Percentiles rank a stretch among this genome's conserved stretches.
Conservation (phyloP, 352 stramenopile species). For the Phytopythium helicoides region DNA sequence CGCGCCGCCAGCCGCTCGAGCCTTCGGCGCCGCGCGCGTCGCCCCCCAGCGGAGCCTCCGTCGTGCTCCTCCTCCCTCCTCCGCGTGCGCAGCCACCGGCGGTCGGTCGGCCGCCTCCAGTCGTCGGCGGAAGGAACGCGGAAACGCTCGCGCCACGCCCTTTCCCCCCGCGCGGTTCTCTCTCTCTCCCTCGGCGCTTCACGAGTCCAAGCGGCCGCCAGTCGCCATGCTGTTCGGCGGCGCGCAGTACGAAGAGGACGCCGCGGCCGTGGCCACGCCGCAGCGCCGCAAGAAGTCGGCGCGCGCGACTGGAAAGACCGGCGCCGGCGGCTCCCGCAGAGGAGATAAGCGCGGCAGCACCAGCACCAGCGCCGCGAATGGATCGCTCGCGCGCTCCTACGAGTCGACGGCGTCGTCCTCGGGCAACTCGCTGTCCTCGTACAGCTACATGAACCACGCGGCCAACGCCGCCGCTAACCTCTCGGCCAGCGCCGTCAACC, state of each 20-base stretch:
- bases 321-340: background rate
- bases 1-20: too few species aligned
- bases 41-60: too few species aligned
- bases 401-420: slow-evolving; percentile 41
- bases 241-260: slow-evolving; percentile 44
- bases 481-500: background rate
- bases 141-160: too few species aligned
- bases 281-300: slow-evolving; percentile 13
- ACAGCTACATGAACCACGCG: slow-evolving; percentile 18
- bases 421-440: slow-evolving; percentile 16
- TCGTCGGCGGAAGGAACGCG: too few species aligned
- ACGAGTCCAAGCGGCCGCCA: too few species aligned
- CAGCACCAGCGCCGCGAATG: slow-evolving; percentile 7
- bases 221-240: slow-evolving; percentile 28
- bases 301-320: background rate
- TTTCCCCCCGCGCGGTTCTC: too few species aligned
- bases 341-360: slow-evolving; percentile 3
- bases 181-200: background rate
- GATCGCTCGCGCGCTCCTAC: slow-evolving; percentile 19
- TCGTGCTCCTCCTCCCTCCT: too few species aligned
- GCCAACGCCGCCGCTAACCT: background rate
- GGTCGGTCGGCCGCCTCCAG: too few species aligned
- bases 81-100: too few species aligned
- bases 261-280: slow-evolving; percentile 13
- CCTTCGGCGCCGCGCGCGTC: too few species aligned